These are phyloP conservation scores for Phytophthora tubulina DNA, from an alignment of 352 stramenopile species.

Conservation along the genomic window DNA sequence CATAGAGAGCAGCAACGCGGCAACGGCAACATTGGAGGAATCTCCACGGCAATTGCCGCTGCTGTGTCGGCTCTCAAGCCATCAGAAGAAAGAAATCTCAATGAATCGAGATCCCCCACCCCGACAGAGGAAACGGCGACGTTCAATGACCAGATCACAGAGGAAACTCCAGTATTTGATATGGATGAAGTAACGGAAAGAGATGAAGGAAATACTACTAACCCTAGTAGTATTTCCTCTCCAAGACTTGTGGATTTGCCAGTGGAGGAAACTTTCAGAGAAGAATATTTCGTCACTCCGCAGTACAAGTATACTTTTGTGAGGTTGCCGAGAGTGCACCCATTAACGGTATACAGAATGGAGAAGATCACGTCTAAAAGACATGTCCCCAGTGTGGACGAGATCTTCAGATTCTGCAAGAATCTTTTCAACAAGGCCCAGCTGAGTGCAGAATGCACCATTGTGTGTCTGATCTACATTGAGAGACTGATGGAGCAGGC, in stretches of 20 bases:
- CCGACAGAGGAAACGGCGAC: conserved; percentile 19
- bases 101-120: conserved; percentile 32
- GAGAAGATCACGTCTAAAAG: conserved; percentile 84
- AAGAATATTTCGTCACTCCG: conserved; percentile 91
- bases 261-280: conserved; percentile 86
- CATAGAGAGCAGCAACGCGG: conserved; percentile 67
- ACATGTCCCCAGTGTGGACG: conserved; percentile 90
- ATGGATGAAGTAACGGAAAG: conserved; percentile 22
- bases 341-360: conserved; percentile 85
- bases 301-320: conserved; percentile 92
- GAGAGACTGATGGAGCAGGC: conserved; percentile 98
- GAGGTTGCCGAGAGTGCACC: conserved; percentile 72
- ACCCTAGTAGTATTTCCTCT: conserved; percentile 61
- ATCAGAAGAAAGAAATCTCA: conserved; percentile 23
- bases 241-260: conserved; percentile 75
- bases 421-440: conserved; percentile 98
- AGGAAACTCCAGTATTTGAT: conserved; percentile 7
- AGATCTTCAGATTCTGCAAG: conserved; percentile 94
- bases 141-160: conserved; percentile 12
- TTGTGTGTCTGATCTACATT: conserved; percentile 99
- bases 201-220: conserved; percentile 30
- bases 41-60: conserved; percentile 33
- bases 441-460: conserved; percentile 98
- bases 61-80: conserved; percentile 36
- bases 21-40: conserved; percentile 1